A percentile compares a stretch with the other conserved stretches of the same genome.
Evolutionary conservation across 2,329 filamentous ascomycete genomes (phyloP).

Genomic region (Talaromyces sp.): DNA sequence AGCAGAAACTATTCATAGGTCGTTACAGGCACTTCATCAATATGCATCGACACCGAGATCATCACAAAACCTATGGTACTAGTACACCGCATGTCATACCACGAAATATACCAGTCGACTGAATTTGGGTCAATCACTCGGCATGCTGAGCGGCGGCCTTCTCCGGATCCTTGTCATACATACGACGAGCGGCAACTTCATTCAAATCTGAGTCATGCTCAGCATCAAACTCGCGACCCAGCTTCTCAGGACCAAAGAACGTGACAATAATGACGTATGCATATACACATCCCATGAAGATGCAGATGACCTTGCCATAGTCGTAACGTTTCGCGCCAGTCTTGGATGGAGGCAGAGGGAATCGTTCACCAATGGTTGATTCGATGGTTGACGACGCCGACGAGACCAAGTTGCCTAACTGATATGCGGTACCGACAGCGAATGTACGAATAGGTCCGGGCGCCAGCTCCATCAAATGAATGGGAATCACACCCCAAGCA

Average conservation of each 20-base stretch:
- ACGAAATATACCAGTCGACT: background rate
- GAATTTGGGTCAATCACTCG: background rate
- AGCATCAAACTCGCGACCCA: slow-evolving; percentile 47
- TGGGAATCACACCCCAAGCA: slow-evolving; percentile 71
- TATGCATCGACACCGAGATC: background rate
- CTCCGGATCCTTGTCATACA: slow-evolving; percentile 30
- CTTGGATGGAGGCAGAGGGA: slow-evolving; percentile 61
- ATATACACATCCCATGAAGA: slow-evolving; percentile 85
- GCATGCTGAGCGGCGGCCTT: slow-evolving; percentile 24
- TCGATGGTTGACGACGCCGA: slow-evolving; percentile 34
- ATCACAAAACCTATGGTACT: background rate
- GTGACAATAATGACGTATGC: slow-evolving; percentile 55
- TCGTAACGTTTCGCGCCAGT: slow-evolving; percentile 56
- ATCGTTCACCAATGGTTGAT: slow-evolving; percentile 61
- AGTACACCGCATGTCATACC: background rate
- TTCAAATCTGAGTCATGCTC: slow-evolving; percentile 46
- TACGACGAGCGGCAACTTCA: slow-evolving; percentile 38
- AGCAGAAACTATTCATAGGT: background rate
- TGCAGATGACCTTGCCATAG: slow-evolving; percentile 81
- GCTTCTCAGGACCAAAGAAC: slow-evolving; percentile 47
- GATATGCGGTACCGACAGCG: slow-evolving; percentile 60
- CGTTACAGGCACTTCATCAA: background rate
- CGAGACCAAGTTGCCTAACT: slow-evolving; percentile 29
- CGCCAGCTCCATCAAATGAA: slow-evolving; percentile 63
- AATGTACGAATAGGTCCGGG: slow-evolving; percentile 60